Evolutionary conservation across 768 basidiomycete genomes (phyloP), one percentile per base, ranked within the genome.

Genomic region (Trametes cingulata): DNA sequence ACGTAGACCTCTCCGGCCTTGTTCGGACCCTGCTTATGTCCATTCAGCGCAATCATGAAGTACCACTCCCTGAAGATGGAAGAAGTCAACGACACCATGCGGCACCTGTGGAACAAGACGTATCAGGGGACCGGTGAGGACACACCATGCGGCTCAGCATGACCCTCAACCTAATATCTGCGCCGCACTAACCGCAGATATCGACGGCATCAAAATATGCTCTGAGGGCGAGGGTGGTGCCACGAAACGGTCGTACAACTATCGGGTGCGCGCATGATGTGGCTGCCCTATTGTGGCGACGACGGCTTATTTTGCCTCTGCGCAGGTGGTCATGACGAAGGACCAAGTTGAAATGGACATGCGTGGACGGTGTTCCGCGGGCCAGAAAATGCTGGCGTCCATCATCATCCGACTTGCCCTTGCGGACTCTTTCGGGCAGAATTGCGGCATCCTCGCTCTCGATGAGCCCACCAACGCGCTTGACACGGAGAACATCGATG

Each of bases 291-390:
- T 8, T 13, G 39, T 48, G 12, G 22, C 20, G 36, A 63, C 40
- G 63, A 15, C 65, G 52, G 25, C 37, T 29, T 56, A 55, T 45
- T 47, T 24, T 4, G 19, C 29, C 50, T 20, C 29, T 37, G 45
- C 36, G 56, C 72, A 96, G 94, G 94, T 98, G 59, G 96, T 98
- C 65, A 98, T 99, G 96, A 93, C 90, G 52, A 99, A 99, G 77
- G 95, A 98, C 72, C 91, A 95, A 69, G 95, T 98, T 7, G 96
- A 98, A 75, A 95, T 99, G 91, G 97, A 98, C 75, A 99, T 99
- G 97, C 87, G 97, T 57, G 97, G 97, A 24, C 86, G 97, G 63
- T 99, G 97, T 75, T 95, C 92, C 15, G 97, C 97, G 1, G 97
- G 97, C 0, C 97, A 99, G 76, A 99, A 99, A 77, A 98, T 98